Conservation (phyloP, 192 early-diverging fungal genomes). For the Radiomyces spectabilis region DNA sequence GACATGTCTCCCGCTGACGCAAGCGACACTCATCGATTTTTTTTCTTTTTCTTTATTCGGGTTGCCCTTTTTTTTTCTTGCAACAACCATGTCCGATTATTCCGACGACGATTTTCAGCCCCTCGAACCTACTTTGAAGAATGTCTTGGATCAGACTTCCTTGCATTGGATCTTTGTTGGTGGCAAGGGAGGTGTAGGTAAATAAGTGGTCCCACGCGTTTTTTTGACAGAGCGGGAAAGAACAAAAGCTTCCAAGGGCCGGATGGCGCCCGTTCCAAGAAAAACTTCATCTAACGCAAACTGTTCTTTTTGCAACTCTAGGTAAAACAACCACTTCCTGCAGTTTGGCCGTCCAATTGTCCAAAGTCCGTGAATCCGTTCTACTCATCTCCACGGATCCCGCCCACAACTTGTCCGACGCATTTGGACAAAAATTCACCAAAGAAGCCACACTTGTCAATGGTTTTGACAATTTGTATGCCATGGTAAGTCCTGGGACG, state of each 20-base stretch:
- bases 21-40: not conserved
- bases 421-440: conserved; percentile 98
- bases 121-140: conserved; percentile 83
- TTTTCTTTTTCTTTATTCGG: not conserved
- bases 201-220: no score
- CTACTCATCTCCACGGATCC: conserved; percentile 98
- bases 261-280: not conserved
- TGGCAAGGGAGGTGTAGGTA: conserved; percentile 99
- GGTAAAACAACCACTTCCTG: conserved; percentile 72
- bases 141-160: conserved; percentile 93
- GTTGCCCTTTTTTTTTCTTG: conserved; percentile 1
- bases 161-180: conserved; percentile 99
- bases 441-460: conserved; percentile 93
- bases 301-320: conserved; percentile 11
- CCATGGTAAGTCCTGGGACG: no score
- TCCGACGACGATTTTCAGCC: conserved; percentile 68
- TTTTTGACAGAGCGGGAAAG: not conserved
- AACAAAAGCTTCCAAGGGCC: not conserved
- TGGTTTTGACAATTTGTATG: conserved; percentile 92
- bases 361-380: conserved; percentile 86
- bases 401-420: conserved; percentile 98
- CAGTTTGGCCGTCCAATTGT: conserved; percentile 89
- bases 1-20: not conserved
- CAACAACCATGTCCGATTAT: conserved; percentile 39
- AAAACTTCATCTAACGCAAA: not conserved